These are phyloP conservation scores for Sporisorium scitamineum DNA, from an alignment of 1,284 basidiomycete genomes.

Conservation along the genomic window DNA sequence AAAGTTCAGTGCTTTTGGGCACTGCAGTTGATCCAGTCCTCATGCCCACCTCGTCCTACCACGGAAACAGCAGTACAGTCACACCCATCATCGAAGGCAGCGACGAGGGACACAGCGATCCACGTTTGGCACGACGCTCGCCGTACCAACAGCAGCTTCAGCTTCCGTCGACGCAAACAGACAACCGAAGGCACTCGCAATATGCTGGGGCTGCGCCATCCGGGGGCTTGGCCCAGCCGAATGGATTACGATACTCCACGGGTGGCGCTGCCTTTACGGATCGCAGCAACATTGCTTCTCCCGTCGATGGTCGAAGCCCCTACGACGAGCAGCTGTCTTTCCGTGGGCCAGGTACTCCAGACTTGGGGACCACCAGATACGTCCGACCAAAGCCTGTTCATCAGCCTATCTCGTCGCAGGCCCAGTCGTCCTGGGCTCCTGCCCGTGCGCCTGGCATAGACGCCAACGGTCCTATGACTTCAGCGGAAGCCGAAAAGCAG, in stretches of 20 bases:
- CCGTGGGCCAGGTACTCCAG: slow-evolving; percentile 24
- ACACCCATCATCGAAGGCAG: slow-evolving; percentile 40
- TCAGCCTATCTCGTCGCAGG: slow-evolving; percentile 9
- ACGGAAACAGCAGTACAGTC: slow-evolving; percentile 37
- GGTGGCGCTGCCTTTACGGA: slow-evolving; percentile 11
- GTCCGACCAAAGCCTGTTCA: slow-evolving; percentile 40
- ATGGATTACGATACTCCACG: slow-evolving; percentile 10
- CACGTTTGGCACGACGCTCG: slow-evolving; percentile 9
- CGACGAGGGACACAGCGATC: slow-evolving; percentile 23
- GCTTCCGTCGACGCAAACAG: slow-evolving; percentile 6
- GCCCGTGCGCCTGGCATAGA: background rate
- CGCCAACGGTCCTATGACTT: slow-evolving; percentile 13
- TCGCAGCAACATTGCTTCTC: slow-evolving; percentile 16
- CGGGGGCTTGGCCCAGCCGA: background rate
- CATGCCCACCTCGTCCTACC: slow-evolving; percentile 28
- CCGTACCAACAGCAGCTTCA: slow-evolving; percentile 18
- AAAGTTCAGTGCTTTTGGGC: slow-evolving; percentile 42
- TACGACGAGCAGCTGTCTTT: slow-evolving; percentile 17
- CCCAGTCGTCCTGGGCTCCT: background rate
- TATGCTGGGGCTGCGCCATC: slow-evolving; percentile 11
- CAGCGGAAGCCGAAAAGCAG: slow-evolving; percentile 63
- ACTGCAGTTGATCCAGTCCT: slow-evolving; percentile 37
- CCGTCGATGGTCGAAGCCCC: slow-evolving; percentile 17
- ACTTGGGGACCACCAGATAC: slow-evolving; percentile 24
- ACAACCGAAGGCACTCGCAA: slow-evolving; percentile 23